Evolutionary conservation across 106 monocot genomes (phyloP).

Genomic region (Dioscorea zingiberensis): DNA sequence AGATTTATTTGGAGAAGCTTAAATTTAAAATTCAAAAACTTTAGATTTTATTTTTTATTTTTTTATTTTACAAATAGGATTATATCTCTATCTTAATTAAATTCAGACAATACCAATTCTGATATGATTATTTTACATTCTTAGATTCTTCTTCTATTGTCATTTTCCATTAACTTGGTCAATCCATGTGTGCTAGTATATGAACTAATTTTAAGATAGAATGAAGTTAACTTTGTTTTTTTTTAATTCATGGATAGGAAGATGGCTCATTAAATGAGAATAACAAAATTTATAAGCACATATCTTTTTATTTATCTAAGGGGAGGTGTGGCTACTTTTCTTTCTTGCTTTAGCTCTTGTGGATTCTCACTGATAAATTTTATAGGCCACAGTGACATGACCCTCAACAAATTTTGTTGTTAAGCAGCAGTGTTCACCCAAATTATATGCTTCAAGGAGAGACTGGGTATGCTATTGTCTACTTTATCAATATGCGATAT

Average conservation of each 20-base stretch:
- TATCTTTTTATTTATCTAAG: conserved; percentile 42
- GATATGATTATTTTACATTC: too few relatives aligned
- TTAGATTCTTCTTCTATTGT: too few relatives aligned
- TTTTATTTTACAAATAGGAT: too few relatives aligned
- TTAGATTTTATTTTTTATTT: too few relatives aligned
- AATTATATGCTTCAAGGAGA: conserved; percentile 97
- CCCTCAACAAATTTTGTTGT: conserved; percentile 36
- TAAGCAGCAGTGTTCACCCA: conserved; percentile 64
- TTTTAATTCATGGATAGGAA: conserved; percentile 17
- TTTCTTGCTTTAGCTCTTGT: conserved; percentile 4
- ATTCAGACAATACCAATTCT: too few relatives aligned
- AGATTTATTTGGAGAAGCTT: too few relatives aligned
- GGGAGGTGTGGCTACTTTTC: conserved; percentile 5
- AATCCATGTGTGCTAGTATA: too few relatives aligned
- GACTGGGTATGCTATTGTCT: conserved; percentile 60
- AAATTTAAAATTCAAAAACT: too few relatives aligned
- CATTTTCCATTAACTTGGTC: too few relatives aligned
- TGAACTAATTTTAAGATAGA: too few relatives aligned
- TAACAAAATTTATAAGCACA: conserved; percentile 31
- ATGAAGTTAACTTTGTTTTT: not conserved
- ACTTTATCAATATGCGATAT: too few relatives aligned
- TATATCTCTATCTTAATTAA: too few relatives aligned
- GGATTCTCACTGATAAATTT: not conserved
- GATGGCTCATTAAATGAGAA: conserved; percentile 14
- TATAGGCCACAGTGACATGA: conserved; percentile 9